Conservation (phyloP, 257 asterid species). For the Cruciata laevipes region DNA sequence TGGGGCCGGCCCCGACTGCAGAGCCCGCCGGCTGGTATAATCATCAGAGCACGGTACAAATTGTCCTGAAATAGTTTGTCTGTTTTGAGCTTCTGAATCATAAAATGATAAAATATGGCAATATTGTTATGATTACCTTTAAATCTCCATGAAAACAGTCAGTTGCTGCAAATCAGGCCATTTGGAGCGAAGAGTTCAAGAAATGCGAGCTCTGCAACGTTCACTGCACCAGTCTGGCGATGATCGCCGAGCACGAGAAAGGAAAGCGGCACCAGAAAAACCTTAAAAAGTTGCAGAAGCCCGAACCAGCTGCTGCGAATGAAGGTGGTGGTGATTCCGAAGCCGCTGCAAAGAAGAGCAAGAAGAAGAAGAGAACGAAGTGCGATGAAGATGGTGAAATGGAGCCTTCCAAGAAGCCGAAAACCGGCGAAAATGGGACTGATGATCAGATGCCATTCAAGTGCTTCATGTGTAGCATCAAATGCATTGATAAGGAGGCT, state of each 20-base stretch:
- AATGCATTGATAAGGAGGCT: neutral
- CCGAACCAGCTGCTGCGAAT: neutral
- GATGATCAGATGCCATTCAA: neutral
- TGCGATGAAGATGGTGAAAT: slow-evolving; percentile 18
- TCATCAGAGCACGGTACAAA: neutral
- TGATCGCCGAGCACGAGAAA: slow-evolving; percentile 18
- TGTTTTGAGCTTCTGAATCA: no score
- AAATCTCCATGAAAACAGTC: no score
- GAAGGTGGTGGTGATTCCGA: neutral
- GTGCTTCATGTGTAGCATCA: neutral
- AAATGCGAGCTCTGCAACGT: slow-evolving; percentile 23
- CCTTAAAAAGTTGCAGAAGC: slow-evolving; percentile 15
- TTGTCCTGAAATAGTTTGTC: no score
- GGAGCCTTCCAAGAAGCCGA: slow-evolving; percentile 20
- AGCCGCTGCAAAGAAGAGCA: neutral
- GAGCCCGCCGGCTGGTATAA: neutral
- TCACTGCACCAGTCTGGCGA: slow-evolving; percentile 18
- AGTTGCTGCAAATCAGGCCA: neutral
- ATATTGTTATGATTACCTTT: neutral
- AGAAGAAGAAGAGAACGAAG: neutral
- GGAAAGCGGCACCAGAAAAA: slow-evolving; percentile 30
- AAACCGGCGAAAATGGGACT: neutral
- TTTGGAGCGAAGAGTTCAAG: neutral
- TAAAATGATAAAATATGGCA: no score
- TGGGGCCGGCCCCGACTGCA: no score